Percentiles rank a stretch among this genome's conserved stretches.
These are phyloP conservation scores for Calocybe cyanea DNA, from an alignment of 768 basidiomycete genomes.

Conservation along the genomic window DNA sequence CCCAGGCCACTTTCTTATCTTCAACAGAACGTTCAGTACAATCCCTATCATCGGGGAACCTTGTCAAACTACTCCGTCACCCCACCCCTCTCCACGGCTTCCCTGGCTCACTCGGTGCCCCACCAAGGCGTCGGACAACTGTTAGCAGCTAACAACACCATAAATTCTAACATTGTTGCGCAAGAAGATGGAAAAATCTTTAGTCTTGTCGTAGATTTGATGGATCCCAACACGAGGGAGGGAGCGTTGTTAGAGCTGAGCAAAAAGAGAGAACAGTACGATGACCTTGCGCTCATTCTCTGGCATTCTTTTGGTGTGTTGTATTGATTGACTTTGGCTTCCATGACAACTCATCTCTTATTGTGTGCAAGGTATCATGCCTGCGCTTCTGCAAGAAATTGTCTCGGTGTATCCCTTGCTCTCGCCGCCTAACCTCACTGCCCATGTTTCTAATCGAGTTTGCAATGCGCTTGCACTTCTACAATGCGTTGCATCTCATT, in stretches of 20 bases:
- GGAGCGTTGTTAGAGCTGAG: constrained; percentile 90
- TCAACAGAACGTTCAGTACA: constrained; percentile 58
- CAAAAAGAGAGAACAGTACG: constrained; percentile 99
- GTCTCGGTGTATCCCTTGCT: constrained; percentile 97
- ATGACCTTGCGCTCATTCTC: constrained; percentile 93
- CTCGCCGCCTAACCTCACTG: constrained; percentile 92
- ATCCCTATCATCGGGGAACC: constrained; percentile 51
- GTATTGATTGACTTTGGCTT: too few relatives aligned
- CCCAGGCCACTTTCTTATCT: constrained; percentile 62
- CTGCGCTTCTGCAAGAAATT: constrained; percentile 94
- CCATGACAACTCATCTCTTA: too few relatives aligned
- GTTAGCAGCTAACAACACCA: constrained; percentile 26
- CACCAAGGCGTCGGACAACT: constrained; percentile 43
- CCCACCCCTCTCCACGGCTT: constrained; percentile 51
- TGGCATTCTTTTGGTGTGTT: constrained; percentile 95
- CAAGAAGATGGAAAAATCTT: constrained; percentile 80
- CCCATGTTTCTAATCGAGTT: constrained; percentile 96
- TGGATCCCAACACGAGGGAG: constrained; percentile 83
- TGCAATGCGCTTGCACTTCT: constrained; percentile 97
- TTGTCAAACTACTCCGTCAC: constrained; percentile 57
- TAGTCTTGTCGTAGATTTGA: constrained; percentile 80
- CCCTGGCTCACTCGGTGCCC: constrained; percentile 54
- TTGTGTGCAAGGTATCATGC: constrained; percentile 96
- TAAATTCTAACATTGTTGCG: constrained; percentile 27
- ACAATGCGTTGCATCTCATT: constrained; percentile 97